A percentile compares a stretch with the other conserved stretches of the same genome.
These are phyloP conservation scores for Pestalotiopsis sp. DNA, from an alignment of 2,329 filamentous ascomycete genomes.

Conservation along the genomic window DNA sequence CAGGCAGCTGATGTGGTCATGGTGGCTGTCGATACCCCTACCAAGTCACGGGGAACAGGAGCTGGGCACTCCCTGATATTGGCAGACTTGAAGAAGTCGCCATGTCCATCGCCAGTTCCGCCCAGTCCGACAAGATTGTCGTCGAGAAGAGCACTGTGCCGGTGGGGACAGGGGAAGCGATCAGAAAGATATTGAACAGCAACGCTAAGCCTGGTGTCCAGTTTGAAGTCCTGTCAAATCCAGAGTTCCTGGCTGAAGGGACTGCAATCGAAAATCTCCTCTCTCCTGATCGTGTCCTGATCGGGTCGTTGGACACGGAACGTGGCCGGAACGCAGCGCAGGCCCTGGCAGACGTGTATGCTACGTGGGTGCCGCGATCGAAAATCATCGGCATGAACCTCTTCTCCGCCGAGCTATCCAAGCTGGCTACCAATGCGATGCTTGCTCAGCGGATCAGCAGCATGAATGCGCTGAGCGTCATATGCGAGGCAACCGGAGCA, in stretches of 20 bases:
- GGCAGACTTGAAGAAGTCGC: background rate
- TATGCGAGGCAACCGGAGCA: constrained; percentile 2
- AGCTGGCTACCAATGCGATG: constrained; percentile 2
- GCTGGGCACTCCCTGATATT: background rate
- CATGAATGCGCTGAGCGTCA: background rate
- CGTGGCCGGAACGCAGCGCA: background rate
- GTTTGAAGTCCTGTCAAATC: constrained; percentile 5
- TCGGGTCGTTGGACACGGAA: background rate
- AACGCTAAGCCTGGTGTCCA: background rate
- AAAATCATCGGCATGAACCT: constrained; percentile 4
- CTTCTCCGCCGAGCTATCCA: background rate
- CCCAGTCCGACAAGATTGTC: background rate
- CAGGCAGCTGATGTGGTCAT: background rate
- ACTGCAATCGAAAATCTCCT: background rate
- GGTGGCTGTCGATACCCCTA: constrained; percentile 4
- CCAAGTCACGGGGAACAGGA: background rate
- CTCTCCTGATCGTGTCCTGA: background rate
- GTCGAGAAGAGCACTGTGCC: constrained; percentile 9
- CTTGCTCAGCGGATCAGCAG: constrained; percentile 1
- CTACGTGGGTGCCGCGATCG: background rate
- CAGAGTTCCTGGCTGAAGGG: constrained; percentile 3
- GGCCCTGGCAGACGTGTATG: constrained; percentile 2
- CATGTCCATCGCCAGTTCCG: background rate
- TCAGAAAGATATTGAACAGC: background rate
- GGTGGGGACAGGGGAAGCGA: background rate